A percentile compares a stretch with the other conserved stretches of the same genome.
These are phyloP conservation scores for Candida morakotiae DNA, from an alignment of 805 yeast species.

Conservation along the genomic window DNA sequence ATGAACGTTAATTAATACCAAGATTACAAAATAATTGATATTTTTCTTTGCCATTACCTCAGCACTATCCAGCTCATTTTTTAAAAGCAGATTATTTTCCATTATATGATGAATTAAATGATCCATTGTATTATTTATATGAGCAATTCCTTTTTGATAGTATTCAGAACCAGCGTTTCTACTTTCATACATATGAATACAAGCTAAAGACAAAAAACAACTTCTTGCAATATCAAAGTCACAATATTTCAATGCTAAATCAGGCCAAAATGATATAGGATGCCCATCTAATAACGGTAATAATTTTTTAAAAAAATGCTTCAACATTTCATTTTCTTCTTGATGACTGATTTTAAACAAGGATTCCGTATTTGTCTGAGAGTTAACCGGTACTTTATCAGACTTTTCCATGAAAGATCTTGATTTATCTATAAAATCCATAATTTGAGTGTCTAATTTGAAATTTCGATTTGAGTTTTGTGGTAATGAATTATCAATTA, in stretches of 20 bases:
- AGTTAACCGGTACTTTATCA: neutral
- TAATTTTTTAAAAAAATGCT: slow-evolving; percentile 52
- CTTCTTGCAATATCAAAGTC: slow-evolving; percentile 55
- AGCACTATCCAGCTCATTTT: slow-evolving; percentile 1
- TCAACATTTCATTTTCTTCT: slow-evolving; percentile 53
- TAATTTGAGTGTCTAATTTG: slow-evolving; percentile 5
- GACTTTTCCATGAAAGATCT: neutral
- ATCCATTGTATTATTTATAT: slow-evolving; percentile 55
- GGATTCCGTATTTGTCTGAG: neutral
- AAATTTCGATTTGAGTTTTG: neutral
- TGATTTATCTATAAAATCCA: slow-evolving; percentile 6
- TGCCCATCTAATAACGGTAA: slow-evolving; percentile 55
- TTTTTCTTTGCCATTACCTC: slow-evolving; percentile 13
- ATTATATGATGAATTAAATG: slow-evolving; percentile 43
- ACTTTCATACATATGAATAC: slow-evolving; percentile 55
- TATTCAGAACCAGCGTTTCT: slow-evolving; percentile 47
- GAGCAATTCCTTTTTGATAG: slow-evolving; percentile 49
- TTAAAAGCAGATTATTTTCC: slow-evolving; percentile 2
- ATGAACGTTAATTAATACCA: slow-evolving; percentile 52
- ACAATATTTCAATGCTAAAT: slow-evolving; percentile 52
- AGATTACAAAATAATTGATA: slow-evolving; percentile 36
- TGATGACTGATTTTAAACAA: slow-evolving; percentile 26
- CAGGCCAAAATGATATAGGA: slow-evolving; percentile 61
- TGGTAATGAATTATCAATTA: neutral
- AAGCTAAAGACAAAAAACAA: slow-evolving; percentile 53